Conservation (phyloP, 148 eudicot genomes). For the Fagopyrum esculentum region DNA sequence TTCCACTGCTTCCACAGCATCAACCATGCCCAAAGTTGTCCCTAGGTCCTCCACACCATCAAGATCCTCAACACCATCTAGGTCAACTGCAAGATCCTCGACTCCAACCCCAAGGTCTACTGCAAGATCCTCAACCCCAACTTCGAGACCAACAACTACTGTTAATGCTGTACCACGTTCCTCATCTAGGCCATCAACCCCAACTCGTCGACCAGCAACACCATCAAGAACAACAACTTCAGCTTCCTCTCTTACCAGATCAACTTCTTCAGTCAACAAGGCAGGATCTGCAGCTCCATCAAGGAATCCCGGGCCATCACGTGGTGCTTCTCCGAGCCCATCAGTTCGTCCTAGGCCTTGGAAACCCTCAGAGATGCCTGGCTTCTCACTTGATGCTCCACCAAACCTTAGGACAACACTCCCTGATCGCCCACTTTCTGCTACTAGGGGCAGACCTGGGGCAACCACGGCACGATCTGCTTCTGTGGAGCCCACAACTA, state of each 20-base stretch:
- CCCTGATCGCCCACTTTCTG: conserved; percentile 80
- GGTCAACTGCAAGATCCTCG: conserved; percentile 19
- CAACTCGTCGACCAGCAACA: conserved; percentile 12
- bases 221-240: conserved; percentile 28
- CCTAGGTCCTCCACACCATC: conserved; percentile 73
- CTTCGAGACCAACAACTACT: conserved; percentile 33
- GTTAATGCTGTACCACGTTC: too few relatives aligned
- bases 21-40: conserved; percentile 43
- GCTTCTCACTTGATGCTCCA: conserved; percentile 82
- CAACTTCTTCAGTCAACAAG: conserved; percentile 44
- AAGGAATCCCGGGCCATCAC: conserved; percentile 48
- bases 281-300: conserved; percentile 35
- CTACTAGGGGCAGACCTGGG: conserved; percentile 74
- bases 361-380: conserved; percentile 98
- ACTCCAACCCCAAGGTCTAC: conserved; percentile 41
- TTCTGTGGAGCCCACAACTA: conserved; percentile 59
- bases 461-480: conserved; percentile 64
- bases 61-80: conserved; percentile 17
- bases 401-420: conserved; percentile 89
- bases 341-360: conserved; percentile 71
- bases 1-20: conserved; percentile 21
- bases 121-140: conserved; percentile 59
- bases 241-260: conserved; percentile 37
- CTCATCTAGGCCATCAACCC: conserved; percentile 13
- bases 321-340: conserved; percentile 52